Conservation (phyloP, 1,284 basidiomycete species). For the Trichosporon asahii region DNA sequence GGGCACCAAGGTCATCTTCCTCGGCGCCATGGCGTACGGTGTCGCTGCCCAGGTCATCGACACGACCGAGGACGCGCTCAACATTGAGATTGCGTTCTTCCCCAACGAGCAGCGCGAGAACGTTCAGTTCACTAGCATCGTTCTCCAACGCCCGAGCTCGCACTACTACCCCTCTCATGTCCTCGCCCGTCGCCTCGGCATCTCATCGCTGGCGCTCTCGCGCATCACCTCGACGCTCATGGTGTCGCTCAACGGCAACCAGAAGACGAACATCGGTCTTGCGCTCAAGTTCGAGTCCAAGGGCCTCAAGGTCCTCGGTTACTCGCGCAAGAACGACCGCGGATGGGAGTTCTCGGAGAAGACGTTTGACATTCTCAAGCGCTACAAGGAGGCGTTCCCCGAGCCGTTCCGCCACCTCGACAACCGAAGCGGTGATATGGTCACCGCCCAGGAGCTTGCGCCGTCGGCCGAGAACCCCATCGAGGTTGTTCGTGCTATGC, state of each 20-base stretch:
- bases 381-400: conserved; percentile 79
- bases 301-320: conserved; percentile 91
- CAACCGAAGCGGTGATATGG: conserved; percentile 68
- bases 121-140: conserved; percentile 68
- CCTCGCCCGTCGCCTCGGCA: conserved; percentile 65
- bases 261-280: conserved; percentile 84
- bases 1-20: conserved; percentile 89
- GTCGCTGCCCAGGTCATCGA: conserved; percentile 81
- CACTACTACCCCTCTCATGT: conserved; percentile 74
- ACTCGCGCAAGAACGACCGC: conserved; percentile 76
- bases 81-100: conserved; percentile 81
- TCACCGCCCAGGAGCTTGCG: conserved; percentile 70
- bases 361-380: conserved; percentile 72
- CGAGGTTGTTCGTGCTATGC: conserved; percentile 68
- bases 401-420: conserved; percentile 73
- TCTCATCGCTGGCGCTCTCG: conserved; percentile 72
- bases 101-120: conserved; percentile 74
- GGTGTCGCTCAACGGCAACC: conserved; percentile 68
- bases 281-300: conserved; percentile 96
- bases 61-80: conserved; percentile 65
- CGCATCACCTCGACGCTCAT: conserved; percentile 91
- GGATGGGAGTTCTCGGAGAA: conserved; percentile 94
- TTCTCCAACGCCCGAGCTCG: conserved; percentile 58
- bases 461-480: conserved; percentile 62
- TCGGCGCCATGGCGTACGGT: conserved; percentile 91